Conservation (phyloP, 768 basidiomycete genomes). For the Floccularia luteovirens region DNA sequence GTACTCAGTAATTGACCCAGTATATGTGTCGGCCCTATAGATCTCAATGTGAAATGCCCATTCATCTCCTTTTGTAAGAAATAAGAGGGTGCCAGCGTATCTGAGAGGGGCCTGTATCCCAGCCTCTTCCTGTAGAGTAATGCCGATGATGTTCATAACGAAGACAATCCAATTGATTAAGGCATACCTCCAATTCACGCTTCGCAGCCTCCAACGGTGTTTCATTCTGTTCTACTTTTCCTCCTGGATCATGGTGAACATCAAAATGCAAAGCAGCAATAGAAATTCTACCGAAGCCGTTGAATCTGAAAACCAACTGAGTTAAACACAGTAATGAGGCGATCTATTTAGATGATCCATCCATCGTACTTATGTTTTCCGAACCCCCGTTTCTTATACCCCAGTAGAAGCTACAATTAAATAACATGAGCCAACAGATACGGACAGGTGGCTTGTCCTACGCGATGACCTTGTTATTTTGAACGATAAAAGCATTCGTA, state of each 20-base stretch:
- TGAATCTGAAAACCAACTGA: slow-evolving; percentile 43
- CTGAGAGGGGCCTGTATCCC: slow-evolving; percentile 62
- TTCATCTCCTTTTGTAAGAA: slow-evolving; percentile 43
- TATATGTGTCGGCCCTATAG: slow-evolving; percentile 56
- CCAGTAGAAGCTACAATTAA: slow-evolving; percentile 50
- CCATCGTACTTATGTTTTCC: slow-evolving; percentile 49
- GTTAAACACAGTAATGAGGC: slow-evolving; percentile 1
- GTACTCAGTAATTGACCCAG: slow-evolving; percentile 61
- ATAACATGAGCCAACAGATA: no score
- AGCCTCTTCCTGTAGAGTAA: slow-evolving; percentile 63
- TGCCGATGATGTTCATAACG: background rate
- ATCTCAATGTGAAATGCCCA: slow-evolving; percentile 69
- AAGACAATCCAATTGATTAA: background rate
- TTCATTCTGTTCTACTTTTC: slow-evolving; percentile 77
- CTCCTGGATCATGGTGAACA: slow-evolving; percentile 42
- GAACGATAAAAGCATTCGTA: slow-evolving; percentile 65
- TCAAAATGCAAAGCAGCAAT: background rate
- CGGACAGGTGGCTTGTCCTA: no score
- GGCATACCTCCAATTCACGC: slow-evolving; percentile 60
- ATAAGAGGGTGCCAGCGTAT: slow-evolving; percentile 60
- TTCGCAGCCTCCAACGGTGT: slow-evolving; percentile 58
- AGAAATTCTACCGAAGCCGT: slow-evolving; percentile 61
- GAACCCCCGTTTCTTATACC: slow-evolving; percentile 76
- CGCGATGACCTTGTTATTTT: slow-evolving; percentile 43
- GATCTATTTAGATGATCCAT: background rate